Conservation (phyloP, 2,329 filamentous ascomycete species). For the Phialophora expanda region DNA sequence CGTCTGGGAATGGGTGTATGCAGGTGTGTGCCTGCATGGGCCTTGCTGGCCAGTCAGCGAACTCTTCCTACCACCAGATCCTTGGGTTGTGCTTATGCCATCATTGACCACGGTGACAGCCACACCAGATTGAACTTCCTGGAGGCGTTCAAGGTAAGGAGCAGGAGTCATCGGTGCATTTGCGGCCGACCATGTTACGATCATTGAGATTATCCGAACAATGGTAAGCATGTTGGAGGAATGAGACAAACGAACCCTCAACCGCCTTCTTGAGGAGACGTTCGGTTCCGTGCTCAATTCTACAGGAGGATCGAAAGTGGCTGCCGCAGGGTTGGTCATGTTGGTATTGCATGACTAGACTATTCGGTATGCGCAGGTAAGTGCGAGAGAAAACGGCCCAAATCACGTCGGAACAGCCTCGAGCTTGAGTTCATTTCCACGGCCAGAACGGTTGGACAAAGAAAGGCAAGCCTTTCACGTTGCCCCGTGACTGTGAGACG, state of each 20-base stretch:
- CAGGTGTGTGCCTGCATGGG: conserved; percentile 11
- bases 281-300: conserved; percentile 2
- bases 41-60: background rate
- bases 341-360: background rate
- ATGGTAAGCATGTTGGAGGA: background rate
- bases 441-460: background rate
- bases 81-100: background rate
- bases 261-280: background rate
- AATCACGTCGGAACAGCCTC: background rate
- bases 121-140: background rate
- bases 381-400: background rate
- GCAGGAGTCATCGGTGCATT: conserved; percentile 1
- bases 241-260: background rate
- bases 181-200: conserved; percentile 1
- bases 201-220: background rate
- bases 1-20: conserved; percentile 1
- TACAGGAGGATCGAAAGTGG: background rate
- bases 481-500: background rate
- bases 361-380: background rate
- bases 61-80: background rate
- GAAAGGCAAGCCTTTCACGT: background rate
- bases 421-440: background rate
- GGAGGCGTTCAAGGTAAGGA: background rate
- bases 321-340: background rate
- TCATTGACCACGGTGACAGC: background rate